These are phyloP conservation scores for Gonapodya sp. DNA, from an alignment of 192 early-diverging fungal genomes.

Conservation along the genomic window DNA sequence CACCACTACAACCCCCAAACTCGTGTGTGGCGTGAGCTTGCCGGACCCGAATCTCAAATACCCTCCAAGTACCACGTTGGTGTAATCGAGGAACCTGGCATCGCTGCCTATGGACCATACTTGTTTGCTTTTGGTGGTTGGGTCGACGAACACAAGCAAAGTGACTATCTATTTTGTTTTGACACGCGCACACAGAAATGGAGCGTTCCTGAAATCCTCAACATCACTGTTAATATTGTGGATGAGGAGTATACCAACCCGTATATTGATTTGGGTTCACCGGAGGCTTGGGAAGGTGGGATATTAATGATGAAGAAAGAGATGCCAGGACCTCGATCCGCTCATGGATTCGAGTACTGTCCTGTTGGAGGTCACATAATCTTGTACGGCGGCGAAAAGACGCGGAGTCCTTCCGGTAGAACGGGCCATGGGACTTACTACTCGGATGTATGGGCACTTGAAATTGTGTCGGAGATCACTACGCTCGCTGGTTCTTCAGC, in stretches of 20 bases:
- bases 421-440: not conserved
- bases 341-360: not conserved
- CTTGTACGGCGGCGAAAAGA: not conserved
- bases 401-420: not conserved
- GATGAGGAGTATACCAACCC: not conserved
- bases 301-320: not conserved
- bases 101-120: not conserved
- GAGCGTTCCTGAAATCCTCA: not conserved
- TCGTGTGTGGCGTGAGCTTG: not conserved
- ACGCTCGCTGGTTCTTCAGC: not conserved
- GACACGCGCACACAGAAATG: not conserved
- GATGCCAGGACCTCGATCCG: not conserved
- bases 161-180: not conserved
- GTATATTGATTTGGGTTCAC: not conserved
- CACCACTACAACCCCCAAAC: not conserved
- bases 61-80: not conserved
- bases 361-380: not conserved
- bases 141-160: not conserved
- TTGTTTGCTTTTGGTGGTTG: not conserved
- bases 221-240: not conserved
- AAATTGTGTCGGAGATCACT: not conserved
- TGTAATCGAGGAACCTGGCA: not conserved
- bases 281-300: not conserved
- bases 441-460: not conserved
- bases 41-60: not conserved